Evolutionary conservation across 768 basidiomycete genomes (phyloP).

Genomic region (Cyathus striatus): DNA sequence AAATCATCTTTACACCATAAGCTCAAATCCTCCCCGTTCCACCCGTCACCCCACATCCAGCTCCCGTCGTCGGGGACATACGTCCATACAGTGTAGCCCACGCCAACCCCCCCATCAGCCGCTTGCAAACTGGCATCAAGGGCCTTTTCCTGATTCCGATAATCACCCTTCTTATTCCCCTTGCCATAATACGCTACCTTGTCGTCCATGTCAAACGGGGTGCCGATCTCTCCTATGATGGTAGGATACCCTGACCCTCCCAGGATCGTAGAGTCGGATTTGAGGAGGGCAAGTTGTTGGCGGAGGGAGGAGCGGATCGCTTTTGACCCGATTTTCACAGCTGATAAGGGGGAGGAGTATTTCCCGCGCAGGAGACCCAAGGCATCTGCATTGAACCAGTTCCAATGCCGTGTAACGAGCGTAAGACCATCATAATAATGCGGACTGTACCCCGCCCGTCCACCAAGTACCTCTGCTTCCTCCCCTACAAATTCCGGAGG

Average conservation of each 20-base stretch:
- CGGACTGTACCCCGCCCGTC: constrained; percentile 67
- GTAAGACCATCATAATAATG: constrained; percentile 98
- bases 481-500: constrained; percentile 29
- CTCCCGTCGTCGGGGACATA: constrained; percentile 74
- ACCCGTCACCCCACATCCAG: constrained; percentile 91
- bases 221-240: constrained; percentile 93
- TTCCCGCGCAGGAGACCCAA: constrained; percentile 86
- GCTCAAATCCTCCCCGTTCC: constrained; percentile 95
- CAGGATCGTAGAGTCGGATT: constrained; percentile 65
- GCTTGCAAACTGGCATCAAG: constrained; percentile 80
- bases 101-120: constrained; percentile 66
- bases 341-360: constrained; percentile 61
- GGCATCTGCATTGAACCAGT: constrained; percentile 94
- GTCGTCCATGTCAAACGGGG: constrained; percentile 90
- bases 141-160: constrained; percentile 72
- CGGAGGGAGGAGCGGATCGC: constrained; percentile 80
- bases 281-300: constrained; percentile 77
- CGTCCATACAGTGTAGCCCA: constrained; percentile 86
- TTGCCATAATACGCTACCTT: constrained; percentile 75
- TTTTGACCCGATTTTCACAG: constrained; percentile 75
- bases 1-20: constrained; percentile 81
- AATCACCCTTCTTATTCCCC: constrained; percentile 72
- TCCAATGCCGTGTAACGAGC: constrained; percentile 88
- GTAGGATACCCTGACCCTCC: constrained; percentile 79
- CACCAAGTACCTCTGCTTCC: constrained; percentile 50